Base-by-base conservation (phyloP, 306 rosid genomes). In the Pyrus betulifolia region DNA sequence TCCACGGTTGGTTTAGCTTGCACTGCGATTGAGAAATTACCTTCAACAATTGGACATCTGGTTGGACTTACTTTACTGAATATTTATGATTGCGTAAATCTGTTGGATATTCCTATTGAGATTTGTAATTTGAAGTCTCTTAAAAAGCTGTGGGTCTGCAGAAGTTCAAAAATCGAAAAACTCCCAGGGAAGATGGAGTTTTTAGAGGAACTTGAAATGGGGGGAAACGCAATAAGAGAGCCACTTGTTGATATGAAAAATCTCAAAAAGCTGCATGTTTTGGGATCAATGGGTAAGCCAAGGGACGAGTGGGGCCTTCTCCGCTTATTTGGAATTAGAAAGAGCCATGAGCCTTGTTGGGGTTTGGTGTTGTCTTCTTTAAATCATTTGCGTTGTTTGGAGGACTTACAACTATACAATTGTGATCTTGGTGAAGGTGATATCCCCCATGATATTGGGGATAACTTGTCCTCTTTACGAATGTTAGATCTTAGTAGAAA, bases 221-320 rank as follows among this genome's bases (percentile, higher is more conserved):
- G n/a, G 22, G 6, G 3, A 54, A 55, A 52, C 1, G 15, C 49
- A 11, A 1, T 52, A 30, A 31, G 19, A 54, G 75, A 54, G 30
- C 27, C 1, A 4, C 25, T 65, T 13, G 13, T 4, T 6, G 15
- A 3, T 11, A 3, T 31, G 65, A 75, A 64, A 49, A 33, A 65
- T 23, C 21, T 75, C n/a, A 8, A 14, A 9, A 0, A 0, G 0
- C 63, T 19, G 4, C 0, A 0, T 0, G 5, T 6, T 8, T 4
- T 0, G 5, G 44, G 35, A 23, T 25, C 15, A 25, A 11, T n/a
- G 22, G 63, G 7, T 22, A 58, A 58, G 23, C 2, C 7, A 22
- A 58, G 15, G 15, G 27, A 23, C 0, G 5, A 11, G 6, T 12
- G 3, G 31, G 18, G 65, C 15, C 33, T 23, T 11, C 15, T 11